These are phyloP conservation scores for Amanita subjunquillea DNA, from an alignment of 768 basidiomycete species.

Conservation along the genomic window DNA sequence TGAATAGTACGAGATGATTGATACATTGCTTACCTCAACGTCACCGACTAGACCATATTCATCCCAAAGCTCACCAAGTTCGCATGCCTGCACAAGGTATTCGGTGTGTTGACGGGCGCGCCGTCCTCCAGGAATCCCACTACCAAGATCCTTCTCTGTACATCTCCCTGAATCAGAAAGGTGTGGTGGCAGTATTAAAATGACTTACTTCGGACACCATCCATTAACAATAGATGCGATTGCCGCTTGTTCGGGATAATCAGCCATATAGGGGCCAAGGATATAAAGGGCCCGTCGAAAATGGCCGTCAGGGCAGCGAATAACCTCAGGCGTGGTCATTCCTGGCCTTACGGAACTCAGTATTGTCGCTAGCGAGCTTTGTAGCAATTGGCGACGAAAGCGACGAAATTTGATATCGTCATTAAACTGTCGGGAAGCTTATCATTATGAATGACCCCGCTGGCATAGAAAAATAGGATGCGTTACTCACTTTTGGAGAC, in stretches of 20 bases:
- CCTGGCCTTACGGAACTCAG: constrained; percentile 12
- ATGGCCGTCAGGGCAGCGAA: constrained; percentile 19
- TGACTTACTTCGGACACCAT: constrained; percentile 17
- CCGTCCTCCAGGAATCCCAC: constrained; percentile 6
- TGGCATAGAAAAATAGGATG: background rate
- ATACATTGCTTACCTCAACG: constrained; percentile 16
- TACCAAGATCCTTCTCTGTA: constrained; percentile 13
- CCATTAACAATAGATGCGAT: constrained; percentile 21
- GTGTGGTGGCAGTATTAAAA: background rate
- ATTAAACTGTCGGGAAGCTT: constrained; percentile 4
- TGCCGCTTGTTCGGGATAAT: constrained; percentile 26
- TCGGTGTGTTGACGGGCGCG: constrained; percentile 15
- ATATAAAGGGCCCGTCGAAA: constrained; percentile 17
- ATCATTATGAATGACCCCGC: background rate
- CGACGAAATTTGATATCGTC: constrained; percentile 12
- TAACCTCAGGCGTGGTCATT: constrained; percentile 19
- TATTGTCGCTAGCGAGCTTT: constrained; percentile 15
- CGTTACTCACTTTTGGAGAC: constrained; percentile 18
- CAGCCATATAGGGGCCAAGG: constrained; percentile 23
- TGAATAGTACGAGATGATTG: too few species aligned
- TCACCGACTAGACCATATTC: constrained; percentile 22
- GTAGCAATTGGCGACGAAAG: constrained; percentile 20
- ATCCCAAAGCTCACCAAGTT: constrained; percentile 20
- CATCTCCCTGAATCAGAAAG: constrained; percentile 12
- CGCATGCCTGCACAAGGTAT: constrained; percentile 14